phyloP scores from a whole-genome alignment of 2,329 filamentous ascomycete genomes.

The Cryphonectria parasitica region DNA sequence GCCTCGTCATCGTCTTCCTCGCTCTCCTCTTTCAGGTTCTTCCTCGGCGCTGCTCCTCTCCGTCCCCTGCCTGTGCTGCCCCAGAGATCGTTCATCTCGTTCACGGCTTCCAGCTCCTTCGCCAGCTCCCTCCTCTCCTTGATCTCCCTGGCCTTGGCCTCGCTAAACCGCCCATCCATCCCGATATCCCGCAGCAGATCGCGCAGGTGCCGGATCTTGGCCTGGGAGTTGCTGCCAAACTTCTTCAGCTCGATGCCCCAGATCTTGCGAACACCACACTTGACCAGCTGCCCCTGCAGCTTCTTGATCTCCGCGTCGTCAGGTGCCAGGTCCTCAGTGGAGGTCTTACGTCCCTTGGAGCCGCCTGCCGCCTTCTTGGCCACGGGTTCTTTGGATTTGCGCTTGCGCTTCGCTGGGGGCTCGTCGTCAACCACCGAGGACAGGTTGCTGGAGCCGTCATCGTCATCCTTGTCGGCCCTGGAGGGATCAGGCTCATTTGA shows the following conservation, averaged over 20 bases:
- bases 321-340: conserved; percentile 50
- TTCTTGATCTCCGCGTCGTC: conserved; percentile 84
- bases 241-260: conserved; percentile 85
- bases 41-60: conserved; percentile 45
- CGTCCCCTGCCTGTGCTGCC: conserved; percentile 56
- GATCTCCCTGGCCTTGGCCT: conserved; percentile 82
- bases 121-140: conserved; percentile 84
- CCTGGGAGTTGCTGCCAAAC: conserved; percentile 70
- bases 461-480: conserved; percentile 33
- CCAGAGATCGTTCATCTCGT: conserved; percentile 81
- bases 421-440: conserved; percentile 85
- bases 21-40: conserved; percentile 42
- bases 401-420: conserved; percentile 61
- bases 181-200: conserved; percentile 78
- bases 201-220: conserved; percentile 82
- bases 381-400: conserved; percentile 52
- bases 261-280: conserved; percentile 90
- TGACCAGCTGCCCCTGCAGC: conserved; percentile 81
- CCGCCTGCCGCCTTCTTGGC: conserved; percentile 46
- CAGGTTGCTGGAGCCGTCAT: conserved; percentile 65
- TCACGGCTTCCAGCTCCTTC: conserved; percentile 82
- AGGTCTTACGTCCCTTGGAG: conserved; percentile 28
- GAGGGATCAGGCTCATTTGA: conserved; percentile 19
- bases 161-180: conserved; percentile 87
- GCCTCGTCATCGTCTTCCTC: conserved; percentile 38